Evolutionary conservation across 768 basidiomycete genomes (phyloP).

Genomic region (Podaxis rugospora): DNA sequence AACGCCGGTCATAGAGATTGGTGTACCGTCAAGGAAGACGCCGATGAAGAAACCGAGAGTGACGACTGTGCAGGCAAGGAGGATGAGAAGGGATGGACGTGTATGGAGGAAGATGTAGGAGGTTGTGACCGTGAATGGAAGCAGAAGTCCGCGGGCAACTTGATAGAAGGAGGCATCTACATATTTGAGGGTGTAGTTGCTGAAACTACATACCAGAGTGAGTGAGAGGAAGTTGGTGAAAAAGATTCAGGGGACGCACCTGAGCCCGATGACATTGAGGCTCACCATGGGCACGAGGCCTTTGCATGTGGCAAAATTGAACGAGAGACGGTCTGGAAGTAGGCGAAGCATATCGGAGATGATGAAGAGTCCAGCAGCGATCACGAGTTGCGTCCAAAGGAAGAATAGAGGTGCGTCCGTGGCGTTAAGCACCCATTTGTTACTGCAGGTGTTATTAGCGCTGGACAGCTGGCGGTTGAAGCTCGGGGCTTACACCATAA

Average conservation of each 20-base stretch:
- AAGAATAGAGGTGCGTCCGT: conserved; percentile 83
- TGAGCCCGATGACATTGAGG: conserved; percentile 80
- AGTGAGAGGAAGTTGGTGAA: not conserved
- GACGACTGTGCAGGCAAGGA: conserved; percentile 74
- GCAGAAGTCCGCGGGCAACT: conserved; percentile 89
- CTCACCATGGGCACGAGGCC: conserved; percentile 72
- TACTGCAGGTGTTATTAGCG: conserved; percentile 38
- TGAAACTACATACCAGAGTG: conserved; percentile 47
- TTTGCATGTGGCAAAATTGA: conserved; percentile 63
- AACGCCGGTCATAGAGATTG: conserved; percentile 60
- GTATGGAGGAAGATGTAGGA: conserved; percentile 75
- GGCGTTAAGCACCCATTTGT: conserved; percentile 86
- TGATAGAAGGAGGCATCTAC: conserved; percentile 96
- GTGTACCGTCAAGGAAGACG: conserved; percentile 71
- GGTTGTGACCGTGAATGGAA: conserved; percentile 91
- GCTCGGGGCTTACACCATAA: conserved; percentile 64
- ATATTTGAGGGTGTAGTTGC: conserved; percentile 89
- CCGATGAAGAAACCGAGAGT: conserved; percentile 92
- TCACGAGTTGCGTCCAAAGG: conserved; percentile 73
- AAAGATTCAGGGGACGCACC: conserved; percentile 35
- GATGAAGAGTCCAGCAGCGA: conserved; percentile 75
- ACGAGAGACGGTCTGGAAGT: conserved; percentile 59
- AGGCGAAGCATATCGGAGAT: conserved; percentile 57
- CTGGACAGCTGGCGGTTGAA: not conserved
- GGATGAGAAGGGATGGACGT: conserved; percentile 71